Evolutionary conservation across 208 protist species (phyloP).

Genomic region (Lotmaria passim): DNA sequence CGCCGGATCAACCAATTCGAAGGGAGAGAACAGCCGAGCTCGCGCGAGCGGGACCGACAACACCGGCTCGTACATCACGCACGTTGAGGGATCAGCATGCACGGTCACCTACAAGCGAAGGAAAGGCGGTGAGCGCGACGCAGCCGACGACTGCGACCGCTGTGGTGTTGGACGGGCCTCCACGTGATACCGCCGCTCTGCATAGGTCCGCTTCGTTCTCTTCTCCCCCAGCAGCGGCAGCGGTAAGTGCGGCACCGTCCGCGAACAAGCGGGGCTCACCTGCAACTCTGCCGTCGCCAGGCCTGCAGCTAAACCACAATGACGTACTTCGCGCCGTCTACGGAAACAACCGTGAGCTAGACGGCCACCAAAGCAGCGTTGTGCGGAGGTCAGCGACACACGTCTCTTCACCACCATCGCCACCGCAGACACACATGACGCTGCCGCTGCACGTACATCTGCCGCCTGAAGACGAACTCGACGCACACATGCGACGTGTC

Average conservation of each 20-base stretch:
- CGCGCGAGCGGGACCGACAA: neutral
- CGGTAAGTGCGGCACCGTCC: neutral
- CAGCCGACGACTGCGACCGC: no score
- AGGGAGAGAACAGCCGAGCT: neutral
- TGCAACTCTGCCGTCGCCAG: neutral
- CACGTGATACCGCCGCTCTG: no score
- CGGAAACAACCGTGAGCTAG: neutral
- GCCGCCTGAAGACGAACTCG: constrained; percentile 27
- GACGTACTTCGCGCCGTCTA: constrained; percentile 25
- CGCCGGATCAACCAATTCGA: neutral
- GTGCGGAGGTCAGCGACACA: no score
- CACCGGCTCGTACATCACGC: neutral
- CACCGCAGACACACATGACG: constrained; percentile 15
- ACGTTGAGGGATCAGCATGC: no score
- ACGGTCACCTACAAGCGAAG: neutral
- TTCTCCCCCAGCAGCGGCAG: no score
- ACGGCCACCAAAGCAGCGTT: no score
- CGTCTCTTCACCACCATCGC: no score
- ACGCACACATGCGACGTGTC: constrained; percentile 3
- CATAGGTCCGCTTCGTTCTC: no score
- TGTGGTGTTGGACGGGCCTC: no score
- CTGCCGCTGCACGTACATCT: constrained; percentile 25
- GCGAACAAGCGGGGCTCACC: neutral
- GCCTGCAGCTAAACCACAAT: constrained; percentile 2
- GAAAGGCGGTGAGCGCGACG: no score